Conservation (phyloP, 2,329 filamentous ascomycete genomes). For the Nakataea oryzae region DNA sequence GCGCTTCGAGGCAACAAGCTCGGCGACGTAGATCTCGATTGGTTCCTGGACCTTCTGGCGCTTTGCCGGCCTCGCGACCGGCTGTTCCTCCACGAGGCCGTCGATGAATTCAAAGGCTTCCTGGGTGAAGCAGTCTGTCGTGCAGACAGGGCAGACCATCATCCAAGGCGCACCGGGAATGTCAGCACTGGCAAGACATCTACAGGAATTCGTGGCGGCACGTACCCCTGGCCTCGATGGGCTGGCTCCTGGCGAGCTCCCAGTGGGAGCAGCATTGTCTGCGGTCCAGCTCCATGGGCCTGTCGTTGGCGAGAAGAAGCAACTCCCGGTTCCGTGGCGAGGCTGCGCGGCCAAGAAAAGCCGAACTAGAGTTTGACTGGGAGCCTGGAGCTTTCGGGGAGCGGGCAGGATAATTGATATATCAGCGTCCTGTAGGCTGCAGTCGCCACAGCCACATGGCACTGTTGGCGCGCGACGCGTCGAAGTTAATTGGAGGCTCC, state of each 20-base stretch:
- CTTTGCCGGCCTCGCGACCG: neutral
- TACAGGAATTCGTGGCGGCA: neutral
- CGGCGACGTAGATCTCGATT: neutral
- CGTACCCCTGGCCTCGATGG: neutral
- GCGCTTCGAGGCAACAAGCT: constrained; percentile 1
- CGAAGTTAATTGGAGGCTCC: neutral
- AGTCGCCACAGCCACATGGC: neutral
- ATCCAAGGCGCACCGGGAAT: no score
- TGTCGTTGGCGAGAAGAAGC: no score
- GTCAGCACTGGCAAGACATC: neutral
- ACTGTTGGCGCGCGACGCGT: no score
- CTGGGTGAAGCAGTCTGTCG: neutral
- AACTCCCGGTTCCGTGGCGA: no score
- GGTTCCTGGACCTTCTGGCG: neutral
- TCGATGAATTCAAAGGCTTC: neutral
- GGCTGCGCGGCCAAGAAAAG: no score
- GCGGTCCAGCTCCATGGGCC: neutral
- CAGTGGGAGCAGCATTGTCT: neutral
- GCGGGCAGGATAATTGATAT: neutral
- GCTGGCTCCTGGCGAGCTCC: neutral
- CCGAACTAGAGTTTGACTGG: neutral
- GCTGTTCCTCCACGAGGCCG: neutral
- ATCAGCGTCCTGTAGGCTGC: neutral
- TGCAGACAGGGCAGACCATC: no score
- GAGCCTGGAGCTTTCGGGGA: neutral